Evolutionary conservation across 495 filamentous ascomycete genomes (phyloP).

Genomic region (Lineolata rhizophorae): DNA sequence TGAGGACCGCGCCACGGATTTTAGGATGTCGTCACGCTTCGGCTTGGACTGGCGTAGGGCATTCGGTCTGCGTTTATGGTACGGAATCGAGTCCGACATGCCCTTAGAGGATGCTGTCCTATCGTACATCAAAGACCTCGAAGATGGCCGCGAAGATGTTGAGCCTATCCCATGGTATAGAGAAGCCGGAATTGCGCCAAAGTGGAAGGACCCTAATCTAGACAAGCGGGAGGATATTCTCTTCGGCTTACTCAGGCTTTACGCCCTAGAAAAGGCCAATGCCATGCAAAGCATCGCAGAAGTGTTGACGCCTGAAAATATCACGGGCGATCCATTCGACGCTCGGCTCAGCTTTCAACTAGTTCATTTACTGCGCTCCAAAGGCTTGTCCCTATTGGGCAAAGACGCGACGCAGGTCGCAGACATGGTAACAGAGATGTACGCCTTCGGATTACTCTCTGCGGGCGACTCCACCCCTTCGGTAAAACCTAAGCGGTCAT

Average conservation of each 20-base stretch:
- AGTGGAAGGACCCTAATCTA: conserved; percentile 27
- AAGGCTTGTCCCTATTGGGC: not conserved
- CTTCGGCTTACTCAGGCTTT: conserved; percentile 67
- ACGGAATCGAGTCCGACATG: conserved; percentile 43
- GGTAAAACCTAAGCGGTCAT: too few relatives aligned
- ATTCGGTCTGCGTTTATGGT: conserved; percentile 80
- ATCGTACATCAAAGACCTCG: conserved; percentile 45
- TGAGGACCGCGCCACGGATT: conserved; percentile 57
- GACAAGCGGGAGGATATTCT: conserved; percentile 51
- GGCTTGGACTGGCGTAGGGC: conserved; percentile 78
- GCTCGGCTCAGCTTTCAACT: conserved; percentile 70
- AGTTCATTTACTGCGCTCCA: conserved; percentile 25
- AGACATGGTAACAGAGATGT: too few relatives aligned
- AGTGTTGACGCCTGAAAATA: conserved; percentile 31
- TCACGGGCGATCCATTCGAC: conserved; percentile 43
- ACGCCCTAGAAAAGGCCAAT: too few relatives aligned
- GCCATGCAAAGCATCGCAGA: too few relatives aligned
- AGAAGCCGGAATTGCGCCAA: conserved; percentile 23
- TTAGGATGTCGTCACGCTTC: conserved; percentile 61
- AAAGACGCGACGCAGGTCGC: not conserved
- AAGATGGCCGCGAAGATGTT: conserved; percentile 30
- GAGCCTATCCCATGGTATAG: conserved; percentile 37
- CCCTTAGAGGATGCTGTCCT: conserved; percentile 46
- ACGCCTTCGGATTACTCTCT: too few relatives aligned
- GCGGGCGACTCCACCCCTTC: too few relatives aligned